A percentile compares a stretch with the other conserved stretches of the same genome.
phyloP scores from a whole-genome alignment of 805 yeast genomes.

The Kockiozyma suomiensis region DNA sequence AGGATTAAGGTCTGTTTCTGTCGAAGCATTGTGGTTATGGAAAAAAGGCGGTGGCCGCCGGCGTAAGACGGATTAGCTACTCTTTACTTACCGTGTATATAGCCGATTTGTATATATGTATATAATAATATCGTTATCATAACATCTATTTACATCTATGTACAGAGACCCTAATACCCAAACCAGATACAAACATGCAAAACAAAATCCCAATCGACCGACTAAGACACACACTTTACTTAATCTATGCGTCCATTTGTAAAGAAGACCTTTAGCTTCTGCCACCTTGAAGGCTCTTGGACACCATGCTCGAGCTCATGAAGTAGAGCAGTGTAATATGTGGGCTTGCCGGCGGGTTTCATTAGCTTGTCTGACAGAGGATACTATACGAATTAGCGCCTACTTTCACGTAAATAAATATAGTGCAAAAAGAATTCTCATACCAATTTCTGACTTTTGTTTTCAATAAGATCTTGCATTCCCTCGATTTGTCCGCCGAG shows the following conservation, averaged over 20 bases:
- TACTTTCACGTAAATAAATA: too few relatives aligned
- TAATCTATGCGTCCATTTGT: slow-evolving; percentile 7
- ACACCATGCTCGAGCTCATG: slow-evolving; percentile 28
- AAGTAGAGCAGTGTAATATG: slow-evolving; percentile 27
- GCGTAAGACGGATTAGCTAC: slow-evolving; percentile 30
- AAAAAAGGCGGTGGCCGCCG: slow-evolving; percentile 43
- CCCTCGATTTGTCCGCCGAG: slow-evolving; percentile 15
- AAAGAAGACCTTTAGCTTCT: slow-evolving; percentile 15
- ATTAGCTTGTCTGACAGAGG: slow-evolving; percentile 33
- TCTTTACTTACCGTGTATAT: neutral
- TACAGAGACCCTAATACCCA: neutral
- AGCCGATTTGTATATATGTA: neutral
- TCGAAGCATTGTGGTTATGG: slow-evolving; percentile 93
- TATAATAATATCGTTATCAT: neutral
- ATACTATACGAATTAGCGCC: slow-evolving; percentile 9
- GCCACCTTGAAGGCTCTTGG: slow-evolving; percentile 21
- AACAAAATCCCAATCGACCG: neutral
- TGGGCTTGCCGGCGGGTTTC: slow-evolving; percentile 35
- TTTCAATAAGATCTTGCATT: slow-evolving; percentile 11
- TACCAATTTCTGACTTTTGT: slow-evolving; percentile 16
- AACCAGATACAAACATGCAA: neutral
- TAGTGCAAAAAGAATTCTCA: too few relatives aligned
- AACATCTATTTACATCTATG: neutral
- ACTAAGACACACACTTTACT: neutral
- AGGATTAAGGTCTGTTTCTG: slow-evolving; percentile 78